Evolutionary conservation across 352 stramenopile genomes (phyloP), one percentile per base, ranked within the genome.

Genomic region (Peronospora destructor): DNA sequence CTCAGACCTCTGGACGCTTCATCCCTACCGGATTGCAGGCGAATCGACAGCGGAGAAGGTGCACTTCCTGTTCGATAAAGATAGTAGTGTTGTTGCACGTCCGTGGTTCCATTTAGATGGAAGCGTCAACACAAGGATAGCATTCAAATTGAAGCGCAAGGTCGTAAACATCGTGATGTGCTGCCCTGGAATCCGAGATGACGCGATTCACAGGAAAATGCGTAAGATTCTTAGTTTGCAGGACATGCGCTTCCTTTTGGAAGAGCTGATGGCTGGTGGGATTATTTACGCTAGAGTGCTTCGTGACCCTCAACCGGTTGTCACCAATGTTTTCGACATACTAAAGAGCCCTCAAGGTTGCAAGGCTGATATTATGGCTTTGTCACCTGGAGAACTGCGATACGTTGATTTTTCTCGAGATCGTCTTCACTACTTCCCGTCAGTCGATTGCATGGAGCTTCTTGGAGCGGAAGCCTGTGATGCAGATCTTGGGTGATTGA

Each of bases 101-200:
- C 80, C 83, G 12, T 93, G 83, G 83, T 56, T 85, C 42, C 71
- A 87, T 40, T 62, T 93, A 25, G 76, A 93, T 53, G 83, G 83
- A 6, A 76, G 54, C 11, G 29, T 66, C 2, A 93, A 93, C 56
- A 62, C 56, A 0, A 71, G 64, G 9, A 64, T 82, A 2, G 51
- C 68, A 21, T 46, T 90, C 14, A 57, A 67, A 39, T 49, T 93
- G 17, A 93, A 93, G 56, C 71, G 76, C 19, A 82, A 87, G 55
- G 62, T 90, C 9, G 73, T 87, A 13, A 93, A 89, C 50, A 86
- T 90, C 26, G 62, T 91, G 13, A 82, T 88, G 67, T 85, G 68
- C 35, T 73, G 46, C 0, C 83, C 83, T 19, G 83, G 83, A 0
- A 85, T 93, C 46, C 56, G 62, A 37, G 79, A 93, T 47, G 45